phyloP scores from a whole-genome alignment of 192 early-diverging fungal species.

The Podila clonocystis region DNA sequence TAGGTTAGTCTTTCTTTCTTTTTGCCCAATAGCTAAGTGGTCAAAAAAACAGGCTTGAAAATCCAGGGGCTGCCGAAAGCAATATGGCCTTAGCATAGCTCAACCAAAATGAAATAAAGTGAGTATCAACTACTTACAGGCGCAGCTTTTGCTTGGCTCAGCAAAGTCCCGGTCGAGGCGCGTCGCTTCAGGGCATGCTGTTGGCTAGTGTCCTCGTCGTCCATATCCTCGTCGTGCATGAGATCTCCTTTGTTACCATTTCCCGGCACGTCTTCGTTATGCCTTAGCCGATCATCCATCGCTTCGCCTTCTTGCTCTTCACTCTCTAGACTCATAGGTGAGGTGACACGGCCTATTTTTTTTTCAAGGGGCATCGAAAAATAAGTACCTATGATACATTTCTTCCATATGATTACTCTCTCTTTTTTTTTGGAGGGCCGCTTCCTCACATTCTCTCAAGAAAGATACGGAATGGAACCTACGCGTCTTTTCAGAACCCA shows the following conservation, averaged over 20 bases:
- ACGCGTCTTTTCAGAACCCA: conserved; percentile 6
- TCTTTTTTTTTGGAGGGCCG: neutral
- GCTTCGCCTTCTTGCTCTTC: neutral
- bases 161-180: conserved; percentile 38
- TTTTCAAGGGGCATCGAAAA: neutral
- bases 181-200: conserved; percentile 26
- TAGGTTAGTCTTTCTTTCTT: too few species aligned
- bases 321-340: conserved; percentile 13
- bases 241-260: neutral
- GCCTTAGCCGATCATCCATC: neutral
- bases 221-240: conserved; percentile 12
- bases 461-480: neutral
- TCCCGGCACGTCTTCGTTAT: conserved; percentile 3
- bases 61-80: neutral
- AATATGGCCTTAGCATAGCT: neutral
- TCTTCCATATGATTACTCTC: neutral
- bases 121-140: conserved; percentile 11
- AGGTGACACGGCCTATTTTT: conserved; percentile 9
- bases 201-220: conserved; percentile 22
- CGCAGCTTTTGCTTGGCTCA: conserved; percentile 4
- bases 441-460: neutral
- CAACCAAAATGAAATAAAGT: too few species aligned
- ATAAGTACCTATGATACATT: neutral
- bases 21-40: too few species aligned
- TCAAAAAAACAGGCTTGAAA: neutral